Evolutionary conservation across 2,329 filamentous ascomycete genomes (phyloP).

Genomic region (Didymella sp.): DNA sequence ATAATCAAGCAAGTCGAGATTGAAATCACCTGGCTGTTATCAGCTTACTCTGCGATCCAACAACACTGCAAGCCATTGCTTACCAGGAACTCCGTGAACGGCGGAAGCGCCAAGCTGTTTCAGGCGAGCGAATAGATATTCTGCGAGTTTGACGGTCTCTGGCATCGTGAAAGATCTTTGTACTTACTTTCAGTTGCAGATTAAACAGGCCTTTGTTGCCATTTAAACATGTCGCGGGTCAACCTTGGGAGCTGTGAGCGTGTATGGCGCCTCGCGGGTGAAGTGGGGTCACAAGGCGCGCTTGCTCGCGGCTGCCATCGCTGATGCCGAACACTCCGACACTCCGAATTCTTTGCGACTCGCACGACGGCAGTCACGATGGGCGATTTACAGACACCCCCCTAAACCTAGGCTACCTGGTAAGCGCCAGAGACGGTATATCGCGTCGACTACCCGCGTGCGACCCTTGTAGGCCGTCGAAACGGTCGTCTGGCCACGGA

Average conservation of each 20-base stretch:
- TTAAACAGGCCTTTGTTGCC: too few relatives aligned
- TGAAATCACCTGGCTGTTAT: slow-evolving; percentile 34
- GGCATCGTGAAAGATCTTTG: not conserved
- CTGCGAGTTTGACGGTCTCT: slow-evolving; percentile 31
- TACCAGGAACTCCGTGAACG: slow-evolving; percentile 52
- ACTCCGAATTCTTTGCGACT: too few relatives aligned
- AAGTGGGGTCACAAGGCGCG: too few relatives aligned
- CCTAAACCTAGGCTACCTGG: too few relatives aligned
- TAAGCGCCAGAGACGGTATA: not conserved
- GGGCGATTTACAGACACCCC: too few relatives aligned
- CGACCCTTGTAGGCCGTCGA: not conserved
- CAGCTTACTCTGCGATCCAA: not conserved
- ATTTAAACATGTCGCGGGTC: not conserved
- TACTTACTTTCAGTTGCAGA: too few relatives aligned
- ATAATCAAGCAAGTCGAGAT: slow-evolving; percentile 45
- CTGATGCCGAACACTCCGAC: too few relatives aligned
- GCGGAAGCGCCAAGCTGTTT: slow-evolving; percentile 49
- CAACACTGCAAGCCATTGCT: not conserved
- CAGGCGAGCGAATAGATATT: slow-evolving; percentile 36
- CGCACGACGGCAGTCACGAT: too few relatives aligned
- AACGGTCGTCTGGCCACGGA: not conserved
- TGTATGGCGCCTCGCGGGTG: too few relatives aligned
- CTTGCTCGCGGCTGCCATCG: too few relatives aligned
- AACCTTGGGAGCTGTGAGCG: too few relatives aligned
- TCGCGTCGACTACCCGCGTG: slow-evolving; percentile 3